phyloP scores from a whole-genome alignment of 306 rosid species.

The Oxytropis ochrocephala region DNA sequence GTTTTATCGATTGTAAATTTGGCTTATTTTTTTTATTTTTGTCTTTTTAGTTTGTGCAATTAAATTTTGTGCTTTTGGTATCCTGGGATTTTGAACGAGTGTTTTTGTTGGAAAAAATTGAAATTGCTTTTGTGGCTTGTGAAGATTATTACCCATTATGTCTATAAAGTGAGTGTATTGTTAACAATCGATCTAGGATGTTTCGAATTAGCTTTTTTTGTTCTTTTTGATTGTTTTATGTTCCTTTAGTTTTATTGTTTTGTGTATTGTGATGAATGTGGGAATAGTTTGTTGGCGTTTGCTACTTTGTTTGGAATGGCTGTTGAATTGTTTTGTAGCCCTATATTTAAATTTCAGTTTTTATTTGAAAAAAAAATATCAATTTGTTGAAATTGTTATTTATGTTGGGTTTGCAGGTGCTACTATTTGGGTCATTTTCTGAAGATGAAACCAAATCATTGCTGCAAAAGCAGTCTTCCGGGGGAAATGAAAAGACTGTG shows the following conservation, averaged over 20 bases:
- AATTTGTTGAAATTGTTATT: neutral
- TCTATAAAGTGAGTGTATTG: neutral
- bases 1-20: neutral
- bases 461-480: slow-evolving; percentile 39
- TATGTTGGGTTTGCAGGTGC: slow-evolving; percentile 28
- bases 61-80: neutral
- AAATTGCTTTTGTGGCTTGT: neutral
- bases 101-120: neutral
- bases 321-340: neutral
- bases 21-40: neutral
- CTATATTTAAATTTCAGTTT: neutral
- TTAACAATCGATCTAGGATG: neutral
- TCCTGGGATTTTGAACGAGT: neutral
- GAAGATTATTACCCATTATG: neutral
- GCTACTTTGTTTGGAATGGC: neutral
- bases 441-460: slow-evolving; percentile 82
- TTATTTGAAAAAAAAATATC: neutral
- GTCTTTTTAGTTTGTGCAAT: neutral
- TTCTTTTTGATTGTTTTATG: neutral
- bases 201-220: neutral
- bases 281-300: neutral
- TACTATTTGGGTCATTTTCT: slow-evolving; percentile 81
- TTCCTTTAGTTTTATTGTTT: neutral
- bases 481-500: slow-evolving; percentile 34
- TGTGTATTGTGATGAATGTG: neutral